Conservation (phyloP, 495 filamentous ascomycete species). For the Astrothelium subdiscretum region DNA sequence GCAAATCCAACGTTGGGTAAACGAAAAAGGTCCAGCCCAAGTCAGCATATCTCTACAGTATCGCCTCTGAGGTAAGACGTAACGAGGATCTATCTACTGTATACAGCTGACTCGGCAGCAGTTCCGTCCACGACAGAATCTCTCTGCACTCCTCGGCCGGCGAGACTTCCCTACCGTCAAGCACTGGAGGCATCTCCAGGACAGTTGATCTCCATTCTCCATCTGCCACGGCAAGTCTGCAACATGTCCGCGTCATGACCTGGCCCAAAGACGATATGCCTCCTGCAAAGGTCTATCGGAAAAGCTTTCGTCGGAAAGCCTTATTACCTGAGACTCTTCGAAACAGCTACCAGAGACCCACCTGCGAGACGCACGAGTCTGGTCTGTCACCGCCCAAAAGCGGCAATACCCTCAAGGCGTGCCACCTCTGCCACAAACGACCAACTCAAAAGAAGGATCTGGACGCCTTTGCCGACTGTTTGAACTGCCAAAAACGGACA, state of each 20-base stretch:
- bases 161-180: neutral
- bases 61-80: neutral
- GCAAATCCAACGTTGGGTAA: neutral
- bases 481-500: slow-evolving; percentile 35
- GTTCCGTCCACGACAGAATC: neutral
- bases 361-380: neutral
- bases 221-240: neutral
- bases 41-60: neutral
- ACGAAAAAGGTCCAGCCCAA: neutral
- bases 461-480: slow-evolving; percentile 40
- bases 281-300: neutral
- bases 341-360: neutral
- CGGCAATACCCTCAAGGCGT: slow-evolving; percentile 9
- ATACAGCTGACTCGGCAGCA: neutral
- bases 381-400: slow-evolving; percentile 25
- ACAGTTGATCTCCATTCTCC: neutral
- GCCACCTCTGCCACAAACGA: slow-evolving; percentile 40
- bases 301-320: neutral
- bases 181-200: neutral
- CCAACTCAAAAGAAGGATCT: slow-evolving; percentile 37
- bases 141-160: neutral
- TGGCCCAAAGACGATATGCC: neutral
- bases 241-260: neutral
- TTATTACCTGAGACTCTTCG: neutral
- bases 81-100: neutral